A percentile compares a stretch with the other conserved stretches of the same genome.
Conservation (phyloP, 2,329 filamentous ascomycete species). For the Onygenales sp. region DNA sequence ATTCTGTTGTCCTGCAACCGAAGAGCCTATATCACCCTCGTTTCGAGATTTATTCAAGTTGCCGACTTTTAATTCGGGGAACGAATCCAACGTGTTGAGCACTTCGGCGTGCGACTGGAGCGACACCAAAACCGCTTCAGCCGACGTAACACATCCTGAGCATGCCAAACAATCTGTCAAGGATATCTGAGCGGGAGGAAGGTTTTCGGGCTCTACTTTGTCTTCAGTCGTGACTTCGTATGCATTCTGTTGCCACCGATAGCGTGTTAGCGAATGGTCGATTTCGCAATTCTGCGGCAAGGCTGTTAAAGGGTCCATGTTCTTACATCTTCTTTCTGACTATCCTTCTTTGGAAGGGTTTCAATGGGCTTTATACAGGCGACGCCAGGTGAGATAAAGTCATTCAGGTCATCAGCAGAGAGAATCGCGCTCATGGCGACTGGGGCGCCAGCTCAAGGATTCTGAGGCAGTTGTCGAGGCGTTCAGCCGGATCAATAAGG, state of each 20-base stretch:
- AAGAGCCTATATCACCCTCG: constrained; percentile 13
- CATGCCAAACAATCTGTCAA: constrained; percentile 96
- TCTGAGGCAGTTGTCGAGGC: neutral
- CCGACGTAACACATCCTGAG: constrained; percentile 93
- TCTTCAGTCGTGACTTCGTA: constrained; percentile 95
- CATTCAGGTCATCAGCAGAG: constrained; percentile 92
- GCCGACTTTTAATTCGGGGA: constrained; percentile 38
- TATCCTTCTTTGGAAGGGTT: constrained; percentile 61
- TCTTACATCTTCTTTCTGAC: constrained; percentile 38
- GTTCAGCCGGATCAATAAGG: neutral
- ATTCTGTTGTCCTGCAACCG: constrained; percentile 36
- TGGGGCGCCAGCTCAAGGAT: neutral
- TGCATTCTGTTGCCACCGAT: constrained; percentile 34
- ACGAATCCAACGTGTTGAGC: constrained; percentile 64
- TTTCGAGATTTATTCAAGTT: constrained; percentile 32
- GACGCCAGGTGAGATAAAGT: constrained; percentile 96
- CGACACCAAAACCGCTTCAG: constrained; percentile 92
- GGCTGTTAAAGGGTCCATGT: neutral
- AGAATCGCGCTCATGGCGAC: constrained; percentile 86
- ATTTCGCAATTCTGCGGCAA: neutral
- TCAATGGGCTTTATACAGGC: constrained; percentile 98
- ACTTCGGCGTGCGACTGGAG: constrained; percentile 92
- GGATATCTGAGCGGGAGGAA: constrained; percentile 78
- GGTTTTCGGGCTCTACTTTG: constrained; percentile 48
- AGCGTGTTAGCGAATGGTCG: neutral